These are phyloP conservation scores for Fraxinus latifolia DNA, from an alignment of 305 asterid species.

Conservation along the genomic window DNA sequence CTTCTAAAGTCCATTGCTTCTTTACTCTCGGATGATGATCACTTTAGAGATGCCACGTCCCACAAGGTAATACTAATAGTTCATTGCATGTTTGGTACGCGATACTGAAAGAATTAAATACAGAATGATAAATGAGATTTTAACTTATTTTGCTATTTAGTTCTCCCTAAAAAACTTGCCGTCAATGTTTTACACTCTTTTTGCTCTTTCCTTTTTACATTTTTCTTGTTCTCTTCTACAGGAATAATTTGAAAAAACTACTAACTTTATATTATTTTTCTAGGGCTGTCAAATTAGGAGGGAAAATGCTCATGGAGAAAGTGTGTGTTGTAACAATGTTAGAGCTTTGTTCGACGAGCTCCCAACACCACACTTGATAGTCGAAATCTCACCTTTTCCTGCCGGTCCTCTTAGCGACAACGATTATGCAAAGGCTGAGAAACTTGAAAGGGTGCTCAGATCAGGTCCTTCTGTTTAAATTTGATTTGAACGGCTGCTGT, in stretches of 20 bases:
- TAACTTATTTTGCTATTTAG: not conserved
- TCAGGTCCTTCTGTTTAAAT: constrained; percentile 51
- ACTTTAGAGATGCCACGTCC: constrained; percentile 91
- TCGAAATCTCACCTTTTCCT: constrained; percentile 88
- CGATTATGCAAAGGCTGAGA: constrained; percentile 88
- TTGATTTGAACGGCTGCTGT: constrained; percentile 8
- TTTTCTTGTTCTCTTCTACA: not conserved
- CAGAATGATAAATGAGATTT: not conserved
- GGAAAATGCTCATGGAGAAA: constrained; percentile 95
- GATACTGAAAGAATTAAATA: not conserved
- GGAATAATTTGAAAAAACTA: not conserved
- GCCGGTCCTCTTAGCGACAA: constrained; percentile 77
- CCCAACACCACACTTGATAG: constrained; percentile 80
- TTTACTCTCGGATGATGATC: constrained; percentile 84
- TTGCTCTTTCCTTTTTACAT: not conserved
- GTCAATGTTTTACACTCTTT: not conserved
- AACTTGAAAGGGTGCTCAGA: constrained; percentile 79
- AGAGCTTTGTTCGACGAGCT: constrained; percentile 94
- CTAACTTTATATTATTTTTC: constrained; percentile 5
- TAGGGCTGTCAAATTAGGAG: constrained; percentile 97
- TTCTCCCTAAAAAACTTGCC: not conserved
- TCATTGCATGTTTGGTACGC: not conserved
- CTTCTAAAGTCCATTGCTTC: constrained; percentile 80
- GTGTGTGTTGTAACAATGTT: constrained; percentile 88
- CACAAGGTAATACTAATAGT: constrained; percentile 62